Conservation (phyloP, 495 filamentous ascomycete genomes). For the Choiromyces venosus region DNA sequence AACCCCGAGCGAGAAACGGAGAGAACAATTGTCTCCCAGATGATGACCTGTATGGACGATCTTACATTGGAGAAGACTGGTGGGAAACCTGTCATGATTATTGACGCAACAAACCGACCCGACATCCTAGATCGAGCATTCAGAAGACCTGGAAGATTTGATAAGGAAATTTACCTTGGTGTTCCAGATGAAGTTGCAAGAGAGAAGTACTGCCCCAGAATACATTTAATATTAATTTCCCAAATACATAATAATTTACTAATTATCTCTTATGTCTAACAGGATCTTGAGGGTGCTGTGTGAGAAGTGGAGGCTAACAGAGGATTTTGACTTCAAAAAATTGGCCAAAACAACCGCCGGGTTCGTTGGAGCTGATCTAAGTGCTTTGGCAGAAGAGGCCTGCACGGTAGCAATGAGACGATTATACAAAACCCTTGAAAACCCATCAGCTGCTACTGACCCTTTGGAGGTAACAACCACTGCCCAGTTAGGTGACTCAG, state of each 20-base stretch:
- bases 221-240: background rate
- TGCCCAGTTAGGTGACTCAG: too few relatives aligned
- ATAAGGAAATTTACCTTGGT: constrained; percentile 87
- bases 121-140: constrained; percentile 85
- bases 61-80: constrained; percentile 75
- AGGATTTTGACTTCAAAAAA: too few relatives aligned
- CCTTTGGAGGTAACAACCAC: too few relatives aligned
- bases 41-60: constrained; percentile 73
- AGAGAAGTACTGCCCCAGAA: constrained; percentile 53
- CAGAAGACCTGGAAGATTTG: constrained; percentile 77
- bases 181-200: constrained; percentile 80
- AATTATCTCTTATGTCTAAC: too few relatives aligned
- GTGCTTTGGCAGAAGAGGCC: too few relatives aligned
- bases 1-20: constrained; percentile 94
- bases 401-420: too few relatives aligned
- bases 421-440: constrained; percentile 48
- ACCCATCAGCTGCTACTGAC: constrained; percentile 8
- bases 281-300: constrained; percentile 72
- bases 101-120: constrained; percentile 88
- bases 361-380: too few relatives aligned
- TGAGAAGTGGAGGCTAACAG: constrained; percentile 61
- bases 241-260: too few relatives aligned
- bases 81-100: too few relatives aligned
- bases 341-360: too few relatives aligned
- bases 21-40: constrained; percentile 86